Evolutionary conservation across 345 rosid genomes (phyloP), one percentile per base, ranked within the genome.

Genomic region (Boechera divaricarpa): DNA sequence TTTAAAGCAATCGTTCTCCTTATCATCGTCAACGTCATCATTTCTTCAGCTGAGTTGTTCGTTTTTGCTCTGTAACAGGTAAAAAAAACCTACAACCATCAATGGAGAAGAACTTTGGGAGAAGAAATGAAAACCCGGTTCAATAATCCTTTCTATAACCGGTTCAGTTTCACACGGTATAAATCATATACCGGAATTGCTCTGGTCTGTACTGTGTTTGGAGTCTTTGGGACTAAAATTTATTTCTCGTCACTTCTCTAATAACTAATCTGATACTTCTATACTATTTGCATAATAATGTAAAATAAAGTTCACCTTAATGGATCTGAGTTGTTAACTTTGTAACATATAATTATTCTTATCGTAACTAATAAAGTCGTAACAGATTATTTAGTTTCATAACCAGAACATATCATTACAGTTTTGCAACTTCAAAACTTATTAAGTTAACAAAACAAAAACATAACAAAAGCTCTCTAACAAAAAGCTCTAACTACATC

Each of bases 351-450:
- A 18, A 10, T 7, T 11, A 18, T 18, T 33, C 36, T 58, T n/a
- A 47, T 5, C 9, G 51, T 6, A 58, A 58, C 13, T 57, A n/a
- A 10, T 13, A 15, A 15, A 26, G 15, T 59, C 32, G 18, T 51
- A 52, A 67, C 60, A 67, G 6, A 53, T 53, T 24, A 7, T 55
- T 69, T 54, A 11, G 53, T 52, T 35, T 59, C 55, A 59, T 13
- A 33, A 60, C 18, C 63, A 26, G 6, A 1, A 28, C 39, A 73
- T 11, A 38, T 4, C 7, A n/a, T 49, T 36, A 48, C 76, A 61
- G 41, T 35, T 62, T 51, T 10, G 41, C 45, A 61, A 18, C 33
- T 52, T 73, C 70, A 73, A 63, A 63, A 63, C 55, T 73, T 44
- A 41, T 63, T 9, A 47, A 35, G 32, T 16, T 11, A 10, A 51